Percentiles rank a stretch among this genome's conserved stretches.
Conservation (phyloP, 768 basidiomycete species). For the Fistulinella prunicolor region DNA sequence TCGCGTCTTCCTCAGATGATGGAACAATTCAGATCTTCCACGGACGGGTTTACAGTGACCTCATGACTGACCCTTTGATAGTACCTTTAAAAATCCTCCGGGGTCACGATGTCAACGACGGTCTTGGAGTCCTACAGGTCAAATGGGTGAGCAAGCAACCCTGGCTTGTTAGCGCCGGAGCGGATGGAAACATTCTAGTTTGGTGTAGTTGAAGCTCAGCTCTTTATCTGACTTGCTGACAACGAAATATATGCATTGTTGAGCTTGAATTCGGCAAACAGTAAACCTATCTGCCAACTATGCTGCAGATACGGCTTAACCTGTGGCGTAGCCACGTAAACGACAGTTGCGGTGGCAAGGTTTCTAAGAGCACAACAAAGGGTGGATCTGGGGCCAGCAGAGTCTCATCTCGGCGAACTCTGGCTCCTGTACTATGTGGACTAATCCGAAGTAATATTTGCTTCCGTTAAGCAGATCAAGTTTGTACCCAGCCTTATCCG, state of each 20-base stretch:
- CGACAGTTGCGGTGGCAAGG: not conserved
- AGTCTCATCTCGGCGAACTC: too few species aligned
- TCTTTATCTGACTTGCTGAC: slow-evolving; percentile 30
- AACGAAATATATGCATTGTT: slow-evolving; percentile 22
- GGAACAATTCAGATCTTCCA: slow-evolving; percentile 98
- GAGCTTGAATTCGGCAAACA: slow-evolving; percentile 24
- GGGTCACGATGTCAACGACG: slow-evolving; percentile 84
- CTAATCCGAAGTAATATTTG: too few species aligned
- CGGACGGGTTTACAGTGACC: slow-evolving; percentile 87
- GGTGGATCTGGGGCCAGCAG: too few species aligned
- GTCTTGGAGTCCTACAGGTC: slow-evolving; percentile 87
- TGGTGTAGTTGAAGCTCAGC: slow-evolving; percentile 71
- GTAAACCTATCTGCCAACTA: too few species aligned
- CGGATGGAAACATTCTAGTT: slow-evolving; percentile 83
- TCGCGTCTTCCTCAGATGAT: slow-evolving; percentile 95
- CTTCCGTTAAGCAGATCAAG: too few species aligned
- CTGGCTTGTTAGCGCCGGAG: slow-evolving; percentile 90
- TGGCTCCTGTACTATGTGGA: too few species aligned
- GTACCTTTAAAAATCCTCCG: slow-evolving; percentile 95
- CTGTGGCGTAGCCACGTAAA: slow-evolving; percentile 19
- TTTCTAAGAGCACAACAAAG: slow-evolving; percentile 8
- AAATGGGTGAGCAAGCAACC: slow-evolving; percentile 88
- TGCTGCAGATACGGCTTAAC: too few species aligned
- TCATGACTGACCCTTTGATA: slow-evolving; percentile 96
- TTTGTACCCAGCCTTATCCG: too few species aligned